Percentiles rank a stretch among this genome's conserved stretches.
Conservation (phyloP, 345 rosid genomes). For the Orychophragmus violaceus region DNA sequence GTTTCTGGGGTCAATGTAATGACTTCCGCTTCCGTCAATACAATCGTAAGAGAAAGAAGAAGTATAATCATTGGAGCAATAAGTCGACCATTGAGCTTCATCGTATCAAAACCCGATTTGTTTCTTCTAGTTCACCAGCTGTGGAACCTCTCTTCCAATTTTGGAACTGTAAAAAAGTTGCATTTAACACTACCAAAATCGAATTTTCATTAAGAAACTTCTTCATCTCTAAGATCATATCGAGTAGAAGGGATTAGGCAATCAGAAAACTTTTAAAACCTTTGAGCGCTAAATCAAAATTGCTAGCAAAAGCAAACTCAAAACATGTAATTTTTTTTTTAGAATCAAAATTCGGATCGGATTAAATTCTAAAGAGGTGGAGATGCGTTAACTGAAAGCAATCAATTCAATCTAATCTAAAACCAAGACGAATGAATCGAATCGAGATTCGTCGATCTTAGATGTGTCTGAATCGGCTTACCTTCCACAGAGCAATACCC, state of each 20-base stretch:
- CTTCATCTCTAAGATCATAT: neutral
- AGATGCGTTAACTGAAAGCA: neutral
- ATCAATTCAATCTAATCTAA: neutral
- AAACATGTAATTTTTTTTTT: neutral
- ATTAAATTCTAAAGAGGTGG: neutral
- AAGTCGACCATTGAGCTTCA: constrained; percentile 22
- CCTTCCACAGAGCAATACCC: constrained; percentile 3
- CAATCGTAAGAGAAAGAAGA: constrained; percentile 35
- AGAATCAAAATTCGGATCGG: neutral
- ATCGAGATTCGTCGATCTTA: neutral
- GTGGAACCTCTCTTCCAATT: neutral
- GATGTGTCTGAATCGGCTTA: constrained; percentile 13
- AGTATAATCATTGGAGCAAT: constrained; percentile 13
- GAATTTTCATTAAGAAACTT: neutral
- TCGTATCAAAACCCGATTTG: neutral
- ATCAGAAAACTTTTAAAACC: neutral
- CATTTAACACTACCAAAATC: neutral
- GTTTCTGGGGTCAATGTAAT: constrained; percentile 82
- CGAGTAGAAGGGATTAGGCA: neutral
- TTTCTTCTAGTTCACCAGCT: neutral
- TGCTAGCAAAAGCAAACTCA: neutral
- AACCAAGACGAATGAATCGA: neutral
- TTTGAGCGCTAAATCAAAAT: neutral
- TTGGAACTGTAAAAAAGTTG: neutral
- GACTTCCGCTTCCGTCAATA: constrained; percentile 55